Conservation (phyloP, 257 asterid species). For the Capsicum pubescens region DNA sequence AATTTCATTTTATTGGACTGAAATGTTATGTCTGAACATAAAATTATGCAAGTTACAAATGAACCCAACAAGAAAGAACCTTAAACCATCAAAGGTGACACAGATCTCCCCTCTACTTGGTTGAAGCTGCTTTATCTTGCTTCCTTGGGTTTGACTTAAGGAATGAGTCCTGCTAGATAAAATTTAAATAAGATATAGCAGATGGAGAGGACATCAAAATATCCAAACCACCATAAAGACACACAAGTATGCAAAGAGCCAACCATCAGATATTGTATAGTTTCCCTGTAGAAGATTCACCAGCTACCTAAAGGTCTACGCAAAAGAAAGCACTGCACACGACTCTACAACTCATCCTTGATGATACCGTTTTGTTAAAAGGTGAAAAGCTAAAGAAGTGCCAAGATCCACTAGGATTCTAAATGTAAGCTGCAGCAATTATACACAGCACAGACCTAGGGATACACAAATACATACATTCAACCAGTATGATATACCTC, state of each 20-base stretch:
- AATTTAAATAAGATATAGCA: background rate
- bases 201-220: too few relatives aligned
- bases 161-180: conserved; percentile 52
- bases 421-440: background rate
- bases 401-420: background rate
- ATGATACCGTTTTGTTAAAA: background rate
- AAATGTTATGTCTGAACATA: background rate
- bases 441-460: background rate
- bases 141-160: conserved; percentile 50
- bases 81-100: conserved; percentile 10
- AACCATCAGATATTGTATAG: background rate
- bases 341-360: background rate
- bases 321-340: background rate
- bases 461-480: background rate
- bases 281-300: background rate
- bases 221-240: background rate
- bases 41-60: background rate
- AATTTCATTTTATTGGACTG: background rate
- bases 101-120: conserved; percentile 44
- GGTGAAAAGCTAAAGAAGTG: background rate
- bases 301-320: background rate
- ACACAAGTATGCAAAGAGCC: background rate
- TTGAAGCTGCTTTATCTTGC: conserved; percentile 45
- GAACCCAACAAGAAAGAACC: background rate
- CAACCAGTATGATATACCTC: background rate